phyloP scores from a whole-genome alignment of 495 filamentous ascomycete species.

The Trichoderma gamsii region DNA sequence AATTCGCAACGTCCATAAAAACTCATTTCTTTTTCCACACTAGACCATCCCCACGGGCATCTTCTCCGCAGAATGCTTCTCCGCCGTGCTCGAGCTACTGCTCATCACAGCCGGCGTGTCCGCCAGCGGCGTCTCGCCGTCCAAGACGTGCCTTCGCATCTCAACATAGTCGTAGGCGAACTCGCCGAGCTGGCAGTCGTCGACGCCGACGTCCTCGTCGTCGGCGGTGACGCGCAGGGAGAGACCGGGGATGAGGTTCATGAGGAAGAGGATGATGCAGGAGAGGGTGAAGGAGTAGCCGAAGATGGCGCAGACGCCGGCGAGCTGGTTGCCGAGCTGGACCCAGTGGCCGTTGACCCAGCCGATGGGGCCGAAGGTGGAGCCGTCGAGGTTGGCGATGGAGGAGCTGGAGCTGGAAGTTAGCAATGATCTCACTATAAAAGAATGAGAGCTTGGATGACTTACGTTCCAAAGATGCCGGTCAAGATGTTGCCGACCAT shows the following conservation, averaged over 20 bases:
- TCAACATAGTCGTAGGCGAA: conserved; percentile 85
- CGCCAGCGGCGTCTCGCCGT: conserved; percentile 18
- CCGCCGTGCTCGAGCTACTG: background rate
- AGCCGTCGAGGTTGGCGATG: conserved; percentile 70
- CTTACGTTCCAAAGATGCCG: conserved; percentile 74
- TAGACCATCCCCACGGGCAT: background rate
- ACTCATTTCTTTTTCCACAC: too few relatives aligned
- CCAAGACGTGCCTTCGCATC: conserved; percentile 61
- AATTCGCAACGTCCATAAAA: too few relatives aligned
- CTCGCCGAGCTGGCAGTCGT: conserved; percentile 77
- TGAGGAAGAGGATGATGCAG: conserved; percentile 67
- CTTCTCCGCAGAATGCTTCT: conserved; percentile 6
- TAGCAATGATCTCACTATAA: conserved; percentile 18
- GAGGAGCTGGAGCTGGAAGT: conserved; percentile 50
- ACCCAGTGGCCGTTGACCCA: conserved; percentile 74
- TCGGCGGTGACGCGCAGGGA: conserved; percentile 66
- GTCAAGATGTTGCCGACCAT: conserved; percentile 71
- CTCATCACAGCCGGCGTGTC: conserved; percentile 1
- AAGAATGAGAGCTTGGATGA: background rate
- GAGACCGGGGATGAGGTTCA: conserved; percentile 70
- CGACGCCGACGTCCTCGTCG: conserved; percentile 70
- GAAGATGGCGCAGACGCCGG: conserved; percentile 66
- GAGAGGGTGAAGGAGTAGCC: conserved; percentile 74
- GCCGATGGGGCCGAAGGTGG: conserved; percentile 55
- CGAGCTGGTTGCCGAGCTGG: conserved; percentile 72